Evolutionary conservation across 495 filamentous ascomycete species (phyloP).

Genomic region (Lepidopterella palustris): DNA sequence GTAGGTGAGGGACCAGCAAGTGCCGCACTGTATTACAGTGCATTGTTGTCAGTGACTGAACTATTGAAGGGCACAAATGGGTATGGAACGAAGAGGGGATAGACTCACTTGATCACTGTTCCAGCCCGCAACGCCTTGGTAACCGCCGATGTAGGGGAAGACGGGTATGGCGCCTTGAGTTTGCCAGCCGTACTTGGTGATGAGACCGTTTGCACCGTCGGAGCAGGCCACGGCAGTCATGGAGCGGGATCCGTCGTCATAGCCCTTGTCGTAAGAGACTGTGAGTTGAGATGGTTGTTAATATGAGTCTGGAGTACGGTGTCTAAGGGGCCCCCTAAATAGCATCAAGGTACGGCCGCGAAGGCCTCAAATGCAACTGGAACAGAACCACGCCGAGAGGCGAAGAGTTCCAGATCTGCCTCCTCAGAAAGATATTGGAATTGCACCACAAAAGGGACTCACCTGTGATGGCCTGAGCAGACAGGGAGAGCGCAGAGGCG

Average conservation of each 20-base stretch:
- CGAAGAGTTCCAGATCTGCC: no score
- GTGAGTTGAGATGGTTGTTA: slow-evolving; percentile 1
- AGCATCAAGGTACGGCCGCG: no score
- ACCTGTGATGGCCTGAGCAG: slow-evolving; percentile 35
- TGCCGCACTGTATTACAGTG: slow-evolving; percentile 49
- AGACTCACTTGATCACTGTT: slow-evolving; percentile 39
- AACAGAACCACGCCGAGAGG: no score
- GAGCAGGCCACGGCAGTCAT: slow-evolving; percentile 49
- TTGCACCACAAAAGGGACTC: neutral
- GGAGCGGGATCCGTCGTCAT: slow-evolving; percentile 45
- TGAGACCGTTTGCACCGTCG: slow-evolving; percentile 54
- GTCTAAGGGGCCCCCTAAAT: no score
- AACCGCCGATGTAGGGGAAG: slow-evolving; percentile 50
- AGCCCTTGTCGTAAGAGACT: slow-evolving; percentile 55
- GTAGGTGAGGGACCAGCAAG: slow-evolving; percentile 61
- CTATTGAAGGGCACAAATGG: neutral
- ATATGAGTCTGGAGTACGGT: no score
- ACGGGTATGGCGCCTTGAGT: slow-evolving; percentile 29
- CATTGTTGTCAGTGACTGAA: neutral
- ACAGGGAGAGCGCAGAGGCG: slow-evolving; percentile 36
- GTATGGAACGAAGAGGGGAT: neutral
- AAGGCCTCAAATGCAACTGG: no score
- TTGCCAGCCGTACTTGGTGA: slow-evolving; percentile 44
- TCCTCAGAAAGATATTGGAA: no score
- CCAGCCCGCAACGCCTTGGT: slow-evolving; percentile 53